These are phyloP conservation scores for Neoarthrinium moseri DNA, from an alignment of 2,329 filamentous ascomycete species.

Conservation along the genomic window DNA sequence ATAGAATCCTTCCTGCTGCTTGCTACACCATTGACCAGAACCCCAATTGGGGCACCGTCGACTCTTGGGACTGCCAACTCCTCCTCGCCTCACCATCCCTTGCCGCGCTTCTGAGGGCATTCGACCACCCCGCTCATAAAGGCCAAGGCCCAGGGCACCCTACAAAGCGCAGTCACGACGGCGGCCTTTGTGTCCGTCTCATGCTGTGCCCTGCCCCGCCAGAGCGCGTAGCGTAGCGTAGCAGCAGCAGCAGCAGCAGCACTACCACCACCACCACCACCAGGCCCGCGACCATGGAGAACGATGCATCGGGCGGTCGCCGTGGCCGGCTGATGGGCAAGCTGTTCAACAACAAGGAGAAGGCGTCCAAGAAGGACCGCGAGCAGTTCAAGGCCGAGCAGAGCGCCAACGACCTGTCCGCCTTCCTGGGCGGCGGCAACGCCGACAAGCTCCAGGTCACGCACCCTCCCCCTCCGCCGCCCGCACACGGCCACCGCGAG, in stretches of 20 bases:
- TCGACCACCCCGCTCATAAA: not conserved
- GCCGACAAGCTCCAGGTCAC: slow-evolving; percentile 54
- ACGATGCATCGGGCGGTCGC: slow-evolving; percentile 23
- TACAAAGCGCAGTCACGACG: not conserved
- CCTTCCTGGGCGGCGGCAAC: slow-evolving; percentile 56
- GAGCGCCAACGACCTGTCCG: slow-evolving; percentile 52
- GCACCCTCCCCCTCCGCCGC: slow-evolving; percentile 43
- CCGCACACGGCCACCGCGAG: slow-evolving; percentile 26
- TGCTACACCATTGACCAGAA: too few species aligned
- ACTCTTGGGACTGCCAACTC: not conserved
- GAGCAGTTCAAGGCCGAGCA: slow-evolving; percentile 33
- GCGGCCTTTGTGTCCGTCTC: not conserved
- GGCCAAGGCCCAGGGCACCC: not conserved
- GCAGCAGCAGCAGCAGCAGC: not conserved
- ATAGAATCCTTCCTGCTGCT: too few species aligned
- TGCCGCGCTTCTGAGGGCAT: too few species aligned
- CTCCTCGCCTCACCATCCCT: not conserved
- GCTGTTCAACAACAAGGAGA: slow-evolving; percentile 49
- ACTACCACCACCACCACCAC: not conserved
- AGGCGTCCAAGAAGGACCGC: slow-evolving; percentile 25
- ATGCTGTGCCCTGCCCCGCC: not conserved
- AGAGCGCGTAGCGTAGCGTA: not conserved
- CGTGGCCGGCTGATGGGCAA: slow-evolving; percentile 60
- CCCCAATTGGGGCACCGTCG: too few species aligned
- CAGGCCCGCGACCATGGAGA: slow-evolving; percentile 25